Evolutionary conservation across 495 filamentous ascomycete genomes (phyloP), one percentile per base, ranked within the genome.

Genomic region (Penicillium subrubescens): DNA sequence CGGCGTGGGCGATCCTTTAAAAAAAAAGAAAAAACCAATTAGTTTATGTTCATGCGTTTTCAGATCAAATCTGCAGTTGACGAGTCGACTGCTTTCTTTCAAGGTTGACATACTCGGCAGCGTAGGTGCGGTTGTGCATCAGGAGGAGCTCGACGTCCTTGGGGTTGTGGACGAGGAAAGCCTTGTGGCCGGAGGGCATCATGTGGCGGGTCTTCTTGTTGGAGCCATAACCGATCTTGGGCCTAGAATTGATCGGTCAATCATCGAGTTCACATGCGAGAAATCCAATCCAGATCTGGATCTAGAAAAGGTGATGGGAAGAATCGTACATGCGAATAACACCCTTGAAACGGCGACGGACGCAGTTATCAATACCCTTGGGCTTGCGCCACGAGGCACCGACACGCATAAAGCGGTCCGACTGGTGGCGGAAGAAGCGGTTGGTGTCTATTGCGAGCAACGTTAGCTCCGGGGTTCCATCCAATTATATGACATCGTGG

Each of bases 121-220:
- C 95, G 83, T 88, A 97, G 79, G 92, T 97, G 79, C 90, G 90
- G 90, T 98, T 98, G 90, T 99, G 96, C 95, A 99, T 99, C 65
- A 99, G 87, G 71, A 99, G 91, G 65, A 99, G 89, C 83, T 98
- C 94, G 75, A 99, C 90, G 75, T 98, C 96, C 76, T 87, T 83
- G 81, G 88, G 77, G 88, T 97, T 98, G 87, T 92, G 89, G 83
- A 99, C 95, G 77, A 98, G 89, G 89, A 99, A 99, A 63, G 95
- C 93, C 87, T 98, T 98, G 89, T 97, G 95, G 83, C 95, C 95
- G 74, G 93, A 96, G 77, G 95, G 96, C 89, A 94, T 97, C 87
- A 97, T 89, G 86, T 98, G 93, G 67, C 90, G 88, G 76, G 95
- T 99, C 88, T 97, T 98, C 88, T 90, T 95, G 89, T 99, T 97